Percentiles rank a stretch among this genome's conserved stretches.
These are phyloP conservation scores for Diaporthe ampelina DNA, from an alignment of 2,329 filamentous ascomycete species.

Conservation along the genomic window DNA sequence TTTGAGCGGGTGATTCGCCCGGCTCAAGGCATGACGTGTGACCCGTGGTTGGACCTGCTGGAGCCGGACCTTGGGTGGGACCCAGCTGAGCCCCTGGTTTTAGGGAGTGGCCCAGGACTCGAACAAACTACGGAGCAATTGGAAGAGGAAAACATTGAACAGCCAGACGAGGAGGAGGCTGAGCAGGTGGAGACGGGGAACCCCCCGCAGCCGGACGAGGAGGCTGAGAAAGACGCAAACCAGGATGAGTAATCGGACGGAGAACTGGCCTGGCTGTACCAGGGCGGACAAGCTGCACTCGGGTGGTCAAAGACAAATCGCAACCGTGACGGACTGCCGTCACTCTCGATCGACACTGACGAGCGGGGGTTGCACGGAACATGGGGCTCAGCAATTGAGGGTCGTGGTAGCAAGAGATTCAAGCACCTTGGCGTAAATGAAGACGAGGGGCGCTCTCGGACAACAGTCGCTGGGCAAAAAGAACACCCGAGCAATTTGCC, in stretches of 20 bases:
- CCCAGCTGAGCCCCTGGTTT: no score
- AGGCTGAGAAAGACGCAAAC: no score
- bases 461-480: neutral
- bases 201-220: no score
- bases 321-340: neutral
- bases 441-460: neutral
- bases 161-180: no score
- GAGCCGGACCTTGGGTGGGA: no score
- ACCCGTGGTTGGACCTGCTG: no score
- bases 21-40: no score
- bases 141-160: no score
- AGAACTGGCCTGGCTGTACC: neutral
- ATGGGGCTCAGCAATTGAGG: neutral
- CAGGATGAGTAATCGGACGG: no score
- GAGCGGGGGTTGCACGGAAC: conserved; percentile 8
- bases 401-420: neutral
- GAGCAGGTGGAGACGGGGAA: no score
- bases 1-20: neutral
- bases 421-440: neutral
- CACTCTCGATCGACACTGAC: neutral
- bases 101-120: no score
- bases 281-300: neutral
- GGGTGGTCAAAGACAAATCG: neutral
- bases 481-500: neutral
- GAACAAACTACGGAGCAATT: no score